A percentile compares a stretch with the other conserved stretches of the same genome.
Conservation (phyloP, 306 rosid genomes). For the Luffa aegyptiaca region DNA sequence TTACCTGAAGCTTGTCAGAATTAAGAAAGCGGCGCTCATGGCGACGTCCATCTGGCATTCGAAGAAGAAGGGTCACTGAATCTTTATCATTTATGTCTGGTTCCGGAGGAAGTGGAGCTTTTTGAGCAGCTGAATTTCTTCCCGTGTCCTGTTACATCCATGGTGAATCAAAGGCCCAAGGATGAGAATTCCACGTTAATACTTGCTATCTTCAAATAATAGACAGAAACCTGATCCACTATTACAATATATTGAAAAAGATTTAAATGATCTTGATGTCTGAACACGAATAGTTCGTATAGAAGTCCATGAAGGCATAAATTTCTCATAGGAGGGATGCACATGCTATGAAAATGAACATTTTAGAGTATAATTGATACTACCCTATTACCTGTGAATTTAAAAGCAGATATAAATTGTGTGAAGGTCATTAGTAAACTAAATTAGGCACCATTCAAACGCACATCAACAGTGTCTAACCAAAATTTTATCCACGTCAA, state of each 20-base stretch:
- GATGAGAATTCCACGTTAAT: neutral
- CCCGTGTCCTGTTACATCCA: conserved; percentile 30
- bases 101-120: conserved; percentile 43
- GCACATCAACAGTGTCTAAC: neutral
- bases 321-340: neutral
- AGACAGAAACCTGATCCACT: neutral
- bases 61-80: conserved; percentile 53
- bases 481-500: neutral
- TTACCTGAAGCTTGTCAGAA: conserved; percentile 79
- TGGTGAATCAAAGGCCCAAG: neutral
- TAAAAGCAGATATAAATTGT: neutral
- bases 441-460: neutral
- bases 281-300: neutral
- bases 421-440: neutral
- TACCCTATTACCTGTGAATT: neutral
- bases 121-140: conserved; percentile 26
- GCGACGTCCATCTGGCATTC: conserved; percentile 74
- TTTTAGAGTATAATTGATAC: neutral
- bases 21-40: conserved; percentile 51
- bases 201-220: neutral
- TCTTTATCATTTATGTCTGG: conserved; percentile 48
- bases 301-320: neutral
- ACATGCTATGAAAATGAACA: neutral
- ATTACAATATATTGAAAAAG: neutral
- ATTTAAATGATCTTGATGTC: neutral